Percentiles rank a stretch among this genome's conserved stretches.
Evolutionary conservation across 352 stramenopile genomes (phyloP).

Genomic region (Globisporangium canariense): DNA sequence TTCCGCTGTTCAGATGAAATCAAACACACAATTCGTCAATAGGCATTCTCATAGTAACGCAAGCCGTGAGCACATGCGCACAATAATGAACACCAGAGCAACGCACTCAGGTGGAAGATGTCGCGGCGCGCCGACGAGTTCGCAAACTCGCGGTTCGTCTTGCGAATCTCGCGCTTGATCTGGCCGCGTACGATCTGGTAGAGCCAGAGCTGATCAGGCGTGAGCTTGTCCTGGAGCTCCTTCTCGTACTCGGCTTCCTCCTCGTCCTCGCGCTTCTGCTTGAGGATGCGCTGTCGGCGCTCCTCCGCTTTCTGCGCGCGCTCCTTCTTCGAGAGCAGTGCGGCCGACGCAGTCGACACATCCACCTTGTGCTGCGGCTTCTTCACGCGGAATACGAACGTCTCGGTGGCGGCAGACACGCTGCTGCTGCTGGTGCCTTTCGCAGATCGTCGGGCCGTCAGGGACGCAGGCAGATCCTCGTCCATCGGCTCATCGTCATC

Average conservation of each 20-base stretch:
- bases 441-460: background rate
- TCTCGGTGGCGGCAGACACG: slow-evolving; percentile 23
- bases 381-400: slow-evolving; percentile 57
- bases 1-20: slow-evolving; percentile 28
- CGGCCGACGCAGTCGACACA: slow-evolving; percentile 37
- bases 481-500: slow-evolving; percentile 29
- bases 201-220: slow-evolving; percentile 47
- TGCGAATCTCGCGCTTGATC: slow-evolving; percentile 59
- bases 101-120: slow-evolving; percentile 65
- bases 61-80: background rate
- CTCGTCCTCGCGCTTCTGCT: slow-evolving; percentile 28
- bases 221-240: slow-evolving; percentile 27
- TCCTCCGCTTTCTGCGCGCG: slow-evolving; percentile 40
- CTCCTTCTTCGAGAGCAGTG: slow-evolving; percentile 47
- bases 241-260: slow-evolving; percentile 17
- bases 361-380: slow-evolving; percentile 30
- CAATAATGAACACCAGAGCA: background rate
- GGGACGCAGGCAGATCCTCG: slow-evolving; percentile 1
- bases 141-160: slow-evolving; percentile 66
- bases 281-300: slow-evolving; percentile 32
- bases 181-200: slow-evolving; percentile 60
- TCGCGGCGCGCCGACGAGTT: slow-evolving; percentile 49
- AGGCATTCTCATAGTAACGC: background rate
- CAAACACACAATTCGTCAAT: background rate
- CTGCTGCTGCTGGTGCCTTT: slow-evolving; percentile 16